Evolutionary conservation across 768 basidiomycete genomes (phyloP).

Genomic region (Suillus plorans): DNA sequence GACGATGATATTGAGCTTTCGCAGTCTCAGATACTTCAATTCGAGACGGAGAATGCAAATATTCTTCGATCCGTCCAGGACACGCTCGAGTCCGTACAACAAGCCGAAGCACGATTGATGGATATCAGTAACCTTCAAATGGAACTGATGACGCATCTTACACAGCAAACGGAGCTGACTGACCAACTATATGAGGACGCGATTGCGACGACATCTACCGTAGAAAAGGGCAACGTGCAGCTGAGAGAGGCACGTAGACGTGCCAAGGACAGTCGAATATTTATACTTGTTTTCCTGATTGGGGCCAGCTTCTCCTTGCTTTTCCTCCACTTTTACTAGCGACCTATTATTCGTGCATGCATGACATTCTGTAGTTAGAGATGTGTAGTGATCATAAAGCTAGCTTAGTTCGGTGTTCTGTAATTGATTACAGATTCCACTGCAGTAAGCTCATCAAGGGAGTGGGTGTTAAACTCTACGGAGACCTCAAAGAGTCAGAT

Average conservation of each 20-base stretch:
- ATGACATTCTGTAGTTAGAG: constrained; percentile 7
- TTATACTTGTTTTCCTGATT: constrained; percentile 87
- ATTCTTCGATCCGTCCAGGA: constrained; percentile 84
- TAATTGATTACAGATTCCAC: not conserved
- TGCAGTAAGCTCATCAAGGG: not conserved
- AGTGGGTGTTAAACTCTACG: not conserved
- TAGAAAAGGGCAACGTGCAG: constrained; percentile 89
- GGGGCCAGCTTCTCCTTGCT: constrained; percentile 89
- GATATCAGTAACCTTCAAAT: constrained; percentile 94
- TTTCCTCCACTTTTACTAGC: constrained; percentile 89
- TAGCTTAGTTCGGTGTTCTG: not conserved
- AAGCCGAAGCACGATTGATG: constrained; percentile 86
- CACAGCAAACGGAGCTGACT: constrained; percentile 86
- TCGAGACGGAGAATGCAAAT: constrained; percentile 88
- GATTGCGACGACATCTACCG: constrained; percentile 78
- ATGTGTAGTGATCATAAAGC: not conserved
- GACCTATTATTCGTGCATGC: constrained; percentile 5
- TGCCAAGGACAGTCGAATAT: constrained; percentile 84
- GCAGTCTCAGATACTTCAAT: constrained; percentile 86
- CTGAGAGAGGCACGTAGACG: constrained; percentile 86
- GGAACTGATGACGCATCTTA: constrained; percentile 86
- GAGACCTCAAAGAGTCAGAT: not conserved
- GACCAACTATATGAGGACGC: constrained; percentile 96
- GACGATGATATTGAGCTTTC: constrained; percentile 83
- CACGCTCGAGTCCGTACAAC: constrained; percentile 84